phyloP scores from a whole-genome alignment of 164 flowering plant species.

The Vitis rupestris region DNA sequence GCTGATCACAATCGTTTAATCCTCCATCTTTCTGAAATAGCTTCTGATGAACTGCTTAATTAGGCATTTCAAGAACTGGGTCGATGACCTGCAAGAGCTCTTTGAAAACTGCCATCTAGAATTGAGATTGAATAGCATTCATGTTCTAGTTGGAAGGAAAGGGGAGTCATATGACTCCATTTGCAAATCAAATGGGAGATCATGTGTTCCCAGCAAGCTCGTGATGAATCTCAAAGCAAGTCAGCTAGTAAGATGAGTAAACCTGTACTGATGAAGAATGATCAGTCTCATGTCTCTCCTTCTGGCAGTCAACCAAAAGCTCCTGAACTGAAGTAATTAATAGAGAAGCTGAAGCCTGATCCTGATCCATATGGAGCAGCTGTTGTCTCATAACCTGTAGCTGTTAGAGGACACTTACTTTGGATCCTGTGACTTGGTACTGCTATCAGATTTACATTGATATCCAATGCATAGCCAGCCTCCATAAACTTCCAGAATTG shows the following conservation, averaged over 20 bases:
- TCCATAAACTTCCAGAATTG: constrained; percentile 35
- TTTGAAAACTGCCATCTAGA: constrained; percentile 64
- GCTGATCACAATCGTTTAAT: constrained; percentile 55
- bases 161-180: no score
- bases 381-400: constrained; percentile 32
- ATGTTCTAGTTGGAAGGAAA: no score
- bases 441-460: constrained; percentile 43
- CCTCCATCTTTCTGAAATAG: constrained; percentile 65
- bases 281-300: no score
- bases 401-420: constrained; percentile 38
- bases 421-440: constrained; percentile 40
- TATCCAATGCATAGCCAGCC: constrained; percentile 27
- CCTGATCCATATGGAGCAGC: constrained; percentile 46
- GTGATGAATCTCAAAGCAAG: no score
- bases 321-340: no score
- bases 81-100: constrained; percentile 56
- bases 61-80: constrained; percentile 53
- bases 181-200: no score
- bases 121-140: no score
- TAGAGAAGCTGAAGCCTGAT: constrained; percentile 19
- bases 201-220: no score
- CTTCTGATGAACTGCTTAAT: constrained; percentile 49
- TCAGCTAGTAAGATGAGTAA: no score
- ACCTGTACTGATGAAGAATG: no score
- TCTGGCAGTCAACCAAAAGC: no score